These are phyloP conservation scores for Boechera stricta DNA, from an alignment of 345 rosid genomes.

Conservation along the genomic window DNA sequence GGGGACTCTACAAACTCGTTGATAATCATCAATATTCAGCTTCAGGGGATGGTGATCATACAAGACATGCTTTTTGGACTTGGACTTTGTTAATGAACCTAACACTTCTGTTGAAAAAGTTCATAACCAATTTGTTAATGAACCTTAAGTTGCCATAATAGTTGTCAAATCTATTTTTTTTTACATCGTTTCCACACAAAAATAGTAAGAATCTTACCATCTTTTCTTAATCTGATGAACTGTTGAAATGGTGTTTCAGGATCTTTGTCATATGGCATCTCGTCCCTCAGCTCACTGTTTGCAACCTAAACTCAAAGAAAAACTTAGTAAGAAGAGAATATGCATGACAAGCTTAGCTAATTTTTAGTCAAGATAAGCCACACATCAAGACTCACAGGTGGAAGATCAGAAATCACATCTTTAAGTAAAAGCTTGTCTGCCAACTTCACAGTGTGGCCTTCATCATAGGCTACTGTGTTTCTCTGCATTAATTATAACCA, in stretches of 20 bases:
- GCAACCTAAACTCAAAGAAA: slow-evolving; percentile 31
- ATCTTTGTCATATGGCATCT: slow-evolving; percentile 32
- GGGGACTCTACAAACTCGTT: slow-evolving; percentile 40
- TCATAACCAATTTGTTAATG: background rate
- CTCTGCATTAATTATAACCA: background rate
- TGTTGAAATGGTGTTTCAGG: slow-evolving; percentile 35
- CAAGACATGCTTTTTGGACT: slow-evolving; percentile 9
- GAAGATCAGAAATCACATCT: slow-evolving; percentile 29
- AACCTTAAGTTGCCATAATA: slow-evolving; percentile 36
- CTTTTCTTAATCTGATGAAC: slow-evolving; percentile 35
- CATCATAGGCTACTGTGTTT: slow-evolving; percentile 19
- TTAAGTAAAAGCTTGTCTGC: slow-evolving; percentile 14
- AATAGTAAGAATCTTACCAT: slow-evolving; percentile 35
- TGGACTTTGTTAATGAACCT: slow-evolving; percentile 6
- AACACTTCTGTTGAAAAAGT: slow-evolving; percentile 14
- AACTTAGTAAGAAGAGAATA: background rate
- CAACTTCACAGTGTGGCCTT: slow-evolving; percentile 26
- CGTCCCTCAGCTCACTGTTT: slow-evolving; percentile 27
- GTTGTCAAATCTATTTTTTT: background rate
- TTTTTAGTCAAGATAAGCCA: slow-evolving; percentile 5
- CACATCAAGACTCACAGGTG: slow-evolving; percentile 46
- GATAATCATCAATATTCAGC: slow-evolving; percentile 27
- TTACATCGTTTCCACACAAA: background rate
- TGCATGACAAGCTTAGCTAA: background rate
- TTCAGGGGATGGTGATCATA: slow-evolving; percentile 42